phyloP scores from a whole-genome alignment of 2,329 filamentous ascomycete species.

The Onygenales sp. region DNA sequence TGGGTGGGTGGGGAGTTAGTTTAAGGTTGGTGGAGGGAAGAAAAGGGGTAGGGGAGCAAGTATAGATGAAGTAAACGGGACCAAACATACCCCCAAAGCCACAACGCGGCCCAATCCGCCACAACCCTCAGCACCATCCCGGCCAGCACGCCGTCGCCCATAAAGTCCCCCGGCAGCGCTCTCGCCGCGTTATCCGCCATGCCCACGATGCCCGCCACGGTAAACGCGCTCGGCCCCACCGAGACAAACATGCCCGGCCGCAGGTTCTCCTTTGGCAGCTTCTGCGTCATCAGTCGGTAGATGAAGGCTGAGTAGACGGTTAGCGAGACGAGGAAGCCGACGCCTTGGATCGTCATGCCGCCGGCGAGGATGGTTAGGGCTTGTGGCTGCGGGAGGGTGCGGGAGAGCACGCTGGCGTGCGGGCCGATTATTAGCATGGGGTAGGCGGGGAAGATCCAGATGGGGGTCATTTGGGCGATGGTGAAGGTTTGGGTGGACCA shows the following conservation, averaged over 20 bases:
- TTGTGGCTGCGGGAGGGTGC: slow-evolving; percentile 32
- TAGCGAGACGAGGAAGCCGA: slow-evolving; percentile 55
- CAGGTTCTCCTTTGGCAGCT: slow-evolving; percentile 64
- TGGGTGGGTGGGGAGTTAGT: neutral
- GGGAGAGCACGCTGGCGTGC: slow-evolving; percentile 53
- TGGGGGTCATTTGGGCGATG: slow-evolving; percentile 75
- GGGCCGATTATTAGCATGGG: slow-evolving; percentile 68
- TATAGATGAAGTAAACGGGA: neutral
- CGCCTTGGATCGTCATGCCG: slow-evolving; percentile 53
- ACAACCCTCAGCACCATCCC: slow-evolving; percentile 46
- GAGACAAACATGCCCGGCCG: slow-evolving; percentile 80
- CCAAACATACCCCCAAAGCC: slow-evolving; percentile 58
- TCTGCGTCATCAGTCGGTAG: slow-evolving; percentile 81
- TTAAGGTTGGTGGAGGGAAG: neutral
- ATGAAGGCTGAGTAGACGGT: slow-evolving; percentile 81
- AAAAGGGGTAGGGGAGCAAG: neutral
- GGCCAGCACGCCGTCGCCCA: slow-evolving; percentile 47
- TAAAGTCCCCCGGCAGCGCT: slow-evolving; percentile 44
- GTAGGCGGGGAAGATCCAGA: slow-evolving; percentile 83
- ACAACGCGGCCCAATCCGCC: slow-evolving; percentile 58
- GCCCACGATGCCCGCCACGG: slow-evolving; percentile 49
- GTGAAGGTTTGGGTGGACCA: slow-evolving; percentile 59
- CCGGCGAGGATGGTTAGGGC: slow-evolving; percentile 50
- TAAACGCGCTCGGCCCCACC: slow-evolving; percentile 66
- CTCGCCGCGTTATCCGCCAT: slow-evolving; percentile 45